Evolutionary conservation across 2,329 filamentous ascomycete species (phyloP).

Genomic region (Thelonectria olida): DNA sequence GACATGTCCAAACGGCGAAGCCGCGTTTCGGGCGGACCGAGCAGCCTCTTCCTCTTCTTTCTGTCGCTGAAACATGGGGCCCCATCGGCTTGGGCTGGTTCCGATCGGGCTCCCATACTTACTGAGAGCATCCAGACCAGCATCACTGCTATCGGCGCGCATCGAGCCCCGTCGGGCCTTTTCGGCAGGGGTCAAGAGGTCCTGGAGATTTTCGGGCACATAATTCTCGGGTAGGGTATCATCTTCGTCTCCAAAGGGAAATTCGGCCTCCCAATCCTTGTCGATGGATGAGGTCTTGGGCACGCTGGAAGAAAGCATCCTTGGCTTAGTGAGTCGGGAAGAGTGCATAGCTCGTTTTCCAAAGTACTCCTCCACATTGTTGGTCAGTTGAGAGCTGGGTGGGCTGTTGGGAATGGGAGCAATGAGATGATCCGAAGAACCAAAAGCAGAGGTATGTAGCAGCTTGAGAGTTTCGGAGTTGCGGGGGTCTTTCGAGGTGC

Average conservation of each 20-base stretch:
- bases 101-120: constrained; percentile 71
- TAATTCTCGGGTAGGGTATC: constrained; percentile 61
- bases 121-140: constrained; percentile 55
- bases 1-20: constrained; percentile 72
- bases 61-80: constrained; percentile 67
- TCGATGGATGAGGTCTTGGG: constrained; percentile 69
- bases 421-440: constrained; percentile 71
- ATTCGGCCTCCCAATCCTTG: constrained; percentile 72
- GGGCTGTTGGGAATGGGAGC: constrained; percentile 57
- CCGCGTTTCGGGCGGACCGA: constrained; percentile 47
- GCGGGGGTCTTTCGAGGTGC: constrained; percentile 66
- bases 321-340: constrained; percentile 73
- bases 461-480: constrained; percentile 72
- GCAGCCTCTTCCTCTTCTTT: constrained; percentile 64
- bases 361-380: constrained; percentile 66
- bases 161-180: constrained; percentile 72
- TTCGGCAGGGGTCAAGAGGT: constrained; percentile 73
- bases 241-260: constrained; percentile 84
- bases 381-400: constrained; percentile 61
- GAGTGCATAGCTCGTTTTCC: constrained; percentile 77
- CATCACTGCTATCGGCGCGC: constrained; percentile 64
- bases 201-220: constrained; percentile 76
- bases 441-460: constrained; percentile 74
- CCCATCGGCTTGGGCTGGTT: constrained; percentile 69
- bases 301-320: constrained; percentile 74